phyloP scores from a whole-genome alignment of 768 basidiomycete species.

The Trametes cingulata region DNA sequence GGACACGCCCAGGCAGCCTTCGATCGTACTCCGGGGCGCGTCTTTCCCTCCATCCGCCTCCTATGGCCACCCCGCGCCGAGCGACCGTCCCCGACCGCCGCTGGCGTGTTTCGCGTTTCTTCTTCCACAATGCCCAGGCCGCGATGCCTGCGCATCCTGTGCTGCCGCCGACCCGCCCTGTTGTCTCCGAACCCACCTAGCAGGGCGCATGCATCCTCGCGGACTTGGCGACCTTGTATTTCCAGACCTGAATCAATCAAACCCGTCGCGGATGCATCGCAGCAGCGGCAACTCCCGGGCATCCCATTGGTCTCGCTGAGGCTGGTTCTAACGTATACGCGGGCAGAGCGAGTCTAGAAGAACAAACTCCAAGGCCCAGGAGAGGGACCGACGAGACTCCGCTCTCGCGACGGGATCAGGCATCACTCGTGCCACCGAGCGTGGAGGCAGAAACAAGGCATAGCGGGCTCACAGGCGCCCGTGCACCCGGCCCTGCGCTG shows the following conservation, averaged over 20 bases:
- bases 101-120: neutral
- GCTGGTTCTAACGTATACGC: conserved; percentile 2
- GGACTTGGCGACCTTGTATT: conserved; percentile 9
- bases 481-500: neutral
- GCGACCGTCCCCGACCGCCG: neutral
- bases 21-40: conserved; percentile 11
- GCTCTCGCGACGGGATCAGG: neutral
- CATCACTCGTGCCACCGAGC: neutral
- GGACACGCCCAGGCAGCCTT: conserved; percentile 3
- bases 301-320: neutral
- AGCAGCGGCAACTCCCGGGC: conserved; percentile 9
- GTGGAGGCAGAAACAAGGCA: conserved; percentile 4
- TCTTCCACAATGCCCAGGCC: neutral
- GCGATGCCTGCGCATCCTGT: neutral
- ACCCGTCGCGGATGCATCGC: neutral
- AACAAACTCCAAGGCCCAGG: conserved; percentile 7
- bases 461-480: conserved; percentile 1
- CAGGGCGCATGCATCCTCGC: neutral
- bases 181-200: neutral
- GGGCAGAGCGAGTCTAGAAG: neutral
- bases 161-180: neutral
- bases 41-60: conserved; percentile 4
- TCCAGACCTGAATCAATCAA: conserved; percentile 11
- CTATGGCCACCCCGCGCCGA: neutral
- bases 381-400: conserved; percentile 3